These are phyloP conservation scores for Discostella stelligeroides DNA, from an alignment of 108 stramenopile species.

Conservation along the genomic window DNA sequence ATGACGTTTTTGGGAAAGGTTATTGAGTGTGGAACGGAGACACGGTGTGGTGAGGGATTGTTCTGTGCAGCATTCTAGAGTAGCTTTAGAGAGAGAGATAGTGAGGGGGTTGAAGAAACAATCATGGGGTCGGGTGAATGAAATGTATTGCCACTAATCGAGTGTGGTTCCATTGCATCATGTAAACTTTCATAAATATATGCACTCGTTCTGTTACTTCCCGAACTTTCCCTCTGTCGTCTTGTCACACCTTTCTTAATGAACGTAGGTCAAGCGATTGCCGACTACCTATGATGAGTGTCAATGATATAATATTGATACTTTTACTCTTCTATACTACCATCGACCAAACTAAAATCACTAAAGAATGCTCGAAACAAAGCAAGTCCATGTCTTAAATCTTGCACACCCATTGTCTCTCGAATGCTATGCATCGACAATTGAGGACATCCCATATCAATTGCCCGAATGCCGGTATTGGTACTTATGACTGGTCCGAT, in stretches of 20 bases:
- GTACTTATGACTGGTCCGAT: conserved; percentile 95
- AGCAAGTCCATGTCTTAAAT: conserved; percentile 72
- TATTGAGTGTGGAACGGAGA: conserved; percentile 17
- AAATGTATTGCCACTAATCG: no score
- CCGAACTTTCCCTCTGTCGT: no score
- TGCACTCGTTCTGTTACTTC: background rate
- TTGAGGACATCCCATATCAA: conserved; percentile 97
- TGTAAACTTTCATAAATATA: background rate
- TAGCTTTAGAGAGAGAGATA: background rate
- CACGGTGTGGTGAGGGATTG: background rate
- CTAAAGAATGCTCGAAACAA: conserved; percentile 78
- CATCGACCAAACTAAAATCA: conserved; percentile 72
- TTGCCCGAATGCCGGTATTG: conserved; percentile 89
- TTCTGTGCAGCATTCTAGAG: background rate
- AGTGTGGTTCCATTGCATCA: background rate
- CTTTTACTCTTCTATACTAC: conserved; percentile 32
- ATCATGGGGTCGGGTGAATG: background rate
- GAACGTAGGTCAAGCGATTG: no score
- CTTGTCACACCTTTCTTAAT: no score
- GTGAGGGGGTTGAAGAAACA: background rate
- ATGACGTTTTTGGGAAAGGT: conserved; percentile 37
- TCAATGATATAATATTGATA: background rate
- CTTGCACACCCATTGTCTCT: conserved; percentile 88
- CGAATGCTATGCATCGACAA: conserved; percentile 95
- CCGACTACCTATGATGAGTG: background rate